These are phyloP conservation scores for Lantana camara DNA, from an alignment of 257 asterid species.

Conservation along the genomic window DNA sequence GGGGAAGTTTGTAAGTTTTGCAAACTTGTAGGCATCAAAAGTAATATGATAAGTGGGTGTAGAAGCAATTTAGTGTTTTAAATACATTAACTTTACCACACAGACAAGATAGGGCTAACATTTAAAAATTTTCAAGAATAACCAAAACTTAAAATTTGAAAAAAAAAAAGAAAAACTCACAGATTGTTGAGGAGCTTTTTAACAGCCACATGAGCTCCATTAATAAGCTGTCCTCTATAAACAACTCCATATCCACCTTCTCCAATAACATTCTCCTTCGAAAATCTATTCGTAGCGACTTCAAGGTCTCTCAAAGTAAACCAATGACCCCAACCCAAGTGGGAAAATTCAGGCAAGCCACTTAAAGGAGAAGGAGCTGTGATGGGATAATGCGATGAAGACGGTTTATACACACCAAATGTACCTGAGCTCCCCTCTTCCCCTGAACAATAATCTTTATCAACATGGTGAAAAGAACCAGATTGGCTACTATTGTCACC, in stretches of 20 bases:
- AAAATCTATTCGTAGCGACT: slow-evolving; percentile 75
- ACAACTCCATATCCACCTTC: slow-evolving; percentile 99
- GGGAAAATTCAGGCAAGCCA: slow-evolving; percentile 94
- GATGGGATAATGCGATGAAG: slow-evolving; percentile 52
- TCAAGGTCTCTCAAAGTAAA: slow-evolving; percentile 90
- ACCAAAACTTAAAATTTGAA: background rate
- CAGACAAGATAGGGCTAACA: too few species aligned
- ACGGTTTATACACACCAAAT: slow-evolving; percentile 50
- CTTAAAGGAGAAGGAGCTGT: slow-evolving; percentile 83
- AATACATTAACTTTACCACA: slow-evolving; percentile 17
- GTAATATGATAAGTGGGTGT: too few species aligned
- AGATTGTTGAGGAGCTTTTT: slow-evolving; percentile 91
- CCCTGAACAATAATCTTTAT: slow-evolving; percentile 73
- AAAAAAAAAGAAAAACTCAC: slow-evolving; percentile 56
- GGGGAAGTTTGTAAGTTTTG: too few species aligned
- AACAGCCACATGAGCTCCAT: slow-evolving; percentile 88
- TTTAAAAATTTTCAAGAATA: background rate
- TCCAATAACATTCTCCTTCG: slow-evolving; percentile 85
- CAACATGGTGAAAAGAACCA: slow-evolving; percentile 67
- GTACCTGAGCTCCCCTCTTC: slow-evolving; percentile 83
- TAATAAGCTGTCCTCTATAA: slow-evolving; percentile 71
- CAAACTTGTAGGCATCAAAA: too few species aligned
- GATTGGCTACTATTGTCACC: slow-evolving; percentile 63
- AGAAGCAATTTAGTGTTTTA: too few species aligned
- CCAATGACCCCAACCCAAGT: slow-evolving; percentile 99